Base-by-base conservation (phyloP, 345 rosid genomes). In the Arabidopsis suecica region DNA sequence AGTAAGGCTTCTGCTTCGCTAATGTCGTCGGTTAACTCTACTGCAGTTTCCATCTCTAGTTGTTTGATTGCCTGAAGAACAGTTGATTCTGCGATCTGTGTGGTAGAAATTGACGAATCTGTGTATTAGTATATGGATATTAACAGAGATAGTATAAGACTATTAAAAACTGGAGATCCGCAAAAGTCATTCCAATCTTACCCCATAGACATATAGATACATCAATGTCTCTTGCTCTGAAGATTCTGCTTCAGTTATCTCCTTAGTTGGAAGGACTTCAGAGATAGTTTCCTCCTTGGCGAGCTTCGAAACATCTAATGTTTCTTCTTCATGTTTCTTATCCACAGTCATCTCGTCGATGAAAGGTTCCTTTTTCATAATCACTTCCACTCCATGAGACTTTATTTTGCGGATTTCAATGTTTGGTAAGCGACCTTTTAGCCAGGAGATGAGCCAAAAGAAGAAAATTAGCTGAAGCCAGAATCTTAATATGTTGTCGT, bases 1-100 rank as follows among this genome's bases (percentile, higher is more conserved):
- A 93, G 86, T 53, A 93, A 54, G n/a, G 86, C 96, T 83, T 89
- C 88, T 66, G 96, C 97, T 84, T 89, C 85, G 6, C 94, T 88
- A 51, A 93, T 79, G 77, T 91, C 83, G 76, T 87, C 89, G 5
- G 88, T 88, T 69, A 93, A 72, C 68, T 61, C 82, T 53, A 93
- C 81, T 22, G 77, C 73, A 65, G 47, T 72, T 28, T 84, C 91
- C 84, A 85, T 75, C 74, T 87, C 80, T 79, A 93, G 76, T 77
- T 87, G 88, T 69, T 81, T 89, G 72, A 89, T 83, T 69, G 80
- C 93, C 74, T 93, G 90, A 55, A 84, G 76, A 45, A 89, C 83
- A 49, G 86, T 93, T 38, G 88, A 73, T 79, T 90, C 97, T 75
- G 79, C 68, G 63, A 90, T 84, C 97, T 89, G 48, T 77, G 86